These are phyloP conservation scores for Naganishia friedmannii DNA, from an alignment of 768 basidiomycete species.

Conservation along the genomic window DNA sequence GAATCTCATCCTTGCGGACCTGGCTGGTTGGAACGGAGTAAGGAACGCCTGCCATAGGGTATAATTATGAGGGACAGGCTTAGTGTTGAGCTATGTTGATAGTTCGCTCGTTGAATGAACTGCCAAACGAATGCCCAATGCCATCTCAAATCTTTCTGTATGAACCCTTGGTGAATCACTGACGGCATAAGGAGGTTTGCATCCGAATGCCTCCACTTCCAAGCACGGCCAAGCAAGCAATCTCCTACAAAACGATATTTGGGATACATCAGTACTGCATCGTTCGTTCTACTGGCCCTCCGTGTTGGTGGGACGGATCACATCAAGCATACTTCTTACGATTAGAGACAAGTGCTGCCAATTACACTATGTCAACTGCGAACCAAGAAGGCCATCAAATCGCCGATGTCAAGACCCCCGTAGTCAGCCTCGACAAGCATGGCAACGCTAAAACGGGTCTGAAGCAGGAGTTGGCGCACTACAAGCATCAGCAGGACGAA, in stretches of 20 bases:
- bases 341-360: too few species aligned
- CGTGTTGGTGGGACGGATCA: too few species aligned
- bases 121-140: background rate
- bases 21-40: constrained; percentile 16
- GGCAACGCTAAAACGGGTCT: constrained; percentile 3
- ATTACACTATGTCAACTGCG: background rate
- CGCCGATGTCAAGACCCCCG: constrained; percentile 19
- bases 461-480: constrained; percentile 8
- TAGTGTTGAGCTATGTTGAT: background rate
- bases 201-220: constrained; percentile 19
- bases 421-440: constrained; percentile 18
- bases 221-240: too few species aligned
- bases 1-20: constrained; percentile 32
- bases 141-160: constrained; percentile 17
- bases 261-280: too few species aligned
- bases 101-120: background rate
- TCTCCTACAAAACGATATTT: too few species aligned
- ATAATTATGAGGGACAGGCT: background rate
- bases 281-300: too few species aligned
- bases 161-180: constrained; percentile 17
- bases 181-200: background rate
- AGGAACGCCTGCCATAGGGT: constrained; percentile 6
- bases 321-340: too few species aligned
- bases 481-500: constrained; percentile 5
- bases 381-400: background rate